Conservation (phyloP, 2,329 filamentous ascomycete species). For the Ceratocystiopsis brevicomis region DNA sequence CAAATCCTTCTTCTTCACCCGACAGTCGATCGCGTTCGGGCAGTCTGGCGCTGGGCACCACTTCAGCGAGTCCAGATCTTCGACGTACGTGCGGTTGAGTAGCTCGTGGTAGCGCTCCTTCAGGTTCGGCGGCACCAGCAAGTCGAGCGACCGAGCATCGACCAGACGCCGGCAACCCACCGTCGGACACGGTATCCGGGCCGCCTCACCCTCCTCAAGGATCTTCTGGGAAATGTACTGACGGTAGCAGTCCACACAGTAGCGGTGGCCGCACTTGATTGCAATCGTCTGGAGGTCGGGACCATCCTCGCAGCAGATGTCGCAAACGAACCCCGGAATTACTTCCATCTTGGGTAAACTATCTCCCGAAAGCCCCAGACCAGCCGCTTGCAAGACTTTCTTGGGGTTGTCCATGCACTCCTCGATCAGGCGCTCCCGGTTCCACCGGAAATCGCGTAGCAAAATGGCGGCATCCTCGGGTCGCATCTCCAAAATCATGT, state of each 20-base stretch:
- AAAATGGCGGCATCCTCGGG: conserved; percentile 84
- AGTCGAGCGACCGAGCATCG: conserved; percentile 68
- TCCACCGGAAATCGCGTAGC: conserved; percentile 80
- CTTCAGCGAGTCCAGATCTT: conserved; percentile 86
- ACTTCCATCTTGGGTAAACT: conserved; percentile 48
- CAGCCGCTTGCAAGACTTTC: conserved; percentile 65
- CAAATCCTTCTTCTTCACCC: conserved; percentile 72
- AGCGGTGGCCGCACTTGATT: conserved; percentile 87
- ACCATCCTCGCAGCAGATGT: conserved; percentile 90
- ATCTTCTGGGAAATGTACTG: conserved; percentile 91
- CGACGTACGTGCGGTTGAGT: conserved; percentile 84
- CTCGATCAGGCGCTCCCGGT: conserved; percentile 86
- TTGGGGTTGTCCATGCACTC: conserved; percentile 84
- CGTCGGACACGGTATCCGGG: conserved; percentile 80
- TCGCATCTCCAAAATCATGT: conserved; percentile 73
- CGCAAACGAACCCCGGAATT: conserved; percentile 65
- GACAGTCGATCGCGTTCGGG: conserved; percentile 77
- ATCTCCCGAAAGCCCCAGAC: conserved; percentile 48
- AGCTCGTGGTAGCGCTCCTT: conserved; percentile 58
- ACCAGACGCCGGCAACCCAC: conserved; percentile 79
- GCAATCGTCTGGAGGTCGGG: conserved; percentile 65
- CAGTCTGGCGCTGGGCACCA: conserved; percentile 99
- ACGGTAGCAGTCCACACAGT: conserved; percentile 79
- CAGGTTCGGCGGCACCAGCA: conserved; percentile 45
- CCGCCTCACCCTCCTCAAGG: conserved; percentile 83